These are phyloP conservation scores for Agarophyton chilense DNA, from an alignment of 23 red algal species.

Conservation along the genomic window DNA sequence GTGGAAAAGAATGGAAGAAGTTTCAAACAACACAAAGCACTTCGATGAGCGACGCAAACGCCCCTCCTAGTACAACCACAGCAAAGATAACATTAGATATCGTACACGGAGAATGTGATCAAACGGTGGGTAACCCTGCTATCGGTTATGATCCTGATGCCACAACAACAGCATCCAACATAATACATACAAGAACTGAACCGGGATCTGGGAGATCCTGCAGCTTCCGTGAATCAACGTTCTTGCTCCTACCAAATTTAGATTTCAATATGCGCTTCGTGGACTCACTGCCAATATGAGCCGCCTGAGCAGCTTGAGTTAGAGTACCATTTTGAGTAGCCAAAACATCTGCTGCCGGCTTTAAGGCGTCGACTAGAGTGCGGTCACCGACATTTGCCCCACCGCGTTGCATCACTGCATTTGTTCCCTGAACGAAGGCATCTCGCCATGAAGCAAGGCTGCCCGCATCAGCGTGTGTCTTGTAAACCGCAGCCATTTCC, in stretches of 20 bases:
- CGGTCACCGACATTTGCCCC: slow-evolving; percentile 60
- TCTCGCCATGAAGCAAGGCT: slow-evolving; percentile 21
- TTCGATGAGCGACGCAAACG: too few relatives aligned
- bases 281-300: slow-evolving; percentile 29
- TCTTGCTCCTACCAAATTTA: slow-evolving; percentile 44
- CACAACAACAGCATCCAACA: slow-evolving; percentile 35
- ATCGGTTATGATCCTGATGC: neutral
- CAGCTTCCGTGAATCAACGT: slow-evolving; percentile 8
- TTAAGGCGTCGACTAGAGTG: slow-evolving; percentile 70
- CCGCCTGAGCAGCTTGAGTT: slow-evolving; percentile 54
- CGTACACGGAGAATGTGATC: too few relatives aligned
- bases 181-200: slow-evolving; percentile 13
- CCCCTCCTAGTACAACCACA: too few relatives aligned
- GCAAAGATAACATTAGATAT: too few relatives aligned
- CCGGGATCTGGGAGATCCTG: slow-evolving; percentile 46
- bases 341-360: slow-evolving; percentile 70
- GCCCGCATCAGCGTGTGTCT: neutral
- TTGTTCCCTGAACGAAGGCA: slow-evolving; percentile 50
- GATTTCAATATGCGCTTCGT: slow-evolving; percentile 47
- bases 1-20: too few relatives aligned
- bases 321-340: slow-evolving; percentile 4
- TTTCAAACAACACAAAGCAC: too few relatives aligned
- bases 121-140: too few relatives aligned
- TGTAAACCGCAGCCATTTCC: neutral
- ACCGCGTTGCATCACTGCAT: slow-evolving; percentile 64